phyloP scores from a whole-genome alignment of 176 grass and related monocot species.

The Cymbopogon citratus region DNA sequence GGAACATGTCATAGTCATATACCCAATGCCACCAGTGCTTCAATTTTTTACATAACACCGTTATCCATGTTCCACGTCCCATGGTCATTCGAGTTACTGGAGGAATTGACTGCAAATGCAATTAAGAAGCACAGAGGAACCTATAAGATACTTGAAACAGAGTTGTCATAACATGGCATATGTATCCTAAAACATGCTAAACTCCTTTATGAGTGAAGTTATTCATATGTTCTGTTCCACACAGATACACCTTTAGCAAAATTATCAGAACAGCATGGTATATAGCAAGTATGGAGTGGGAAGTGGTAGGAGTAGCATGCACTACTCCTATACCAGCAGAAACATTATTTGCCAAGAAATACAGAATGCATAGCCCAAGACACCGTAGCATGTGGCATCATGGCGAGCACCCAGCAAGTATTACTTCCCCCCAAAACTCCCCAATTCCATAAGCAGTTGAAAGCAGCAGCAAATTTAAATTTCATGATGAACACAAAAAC shows the following conservation, averaged over 20 bases:
- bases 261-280: neutral
- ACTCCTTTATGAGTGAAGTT: neutral
- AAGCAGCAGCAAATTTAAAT: neutral
- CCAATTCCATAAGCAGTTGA: neutral
- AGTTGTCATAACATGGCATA: neutral
- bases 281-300: neutral
- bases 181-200: neutral
- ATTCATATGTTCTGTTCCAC: neutral
- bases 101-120: slow-evolving; percentile 69
- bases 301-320: neutral
- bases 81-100: slow-evolving; percentile 74
- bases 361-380: neutral
- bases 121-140: slow-evolving; percentile 3
- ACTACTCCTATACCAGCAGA: neutral
- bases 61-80: slow-evolving; percentile 74
- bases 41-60: slow-evolving; percentile 73
- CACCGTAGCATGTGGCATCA: neutral
- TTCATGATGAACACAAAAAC: neutral
- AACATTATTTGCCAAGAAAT: neutral
- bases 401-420: neutral
- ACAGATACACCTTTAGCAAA: neutral
- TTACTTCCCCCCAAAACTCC: neutral
- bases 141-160: slow-evolving; percentile 1
- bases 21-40: slow-evolving; percentile 99
- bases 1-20: slow-evolving; percentile 28